Base-by-base conservation (phyloP, 2,329 filamentous ascomycete species). In the Dryadomyces sulphureus region DNA sequence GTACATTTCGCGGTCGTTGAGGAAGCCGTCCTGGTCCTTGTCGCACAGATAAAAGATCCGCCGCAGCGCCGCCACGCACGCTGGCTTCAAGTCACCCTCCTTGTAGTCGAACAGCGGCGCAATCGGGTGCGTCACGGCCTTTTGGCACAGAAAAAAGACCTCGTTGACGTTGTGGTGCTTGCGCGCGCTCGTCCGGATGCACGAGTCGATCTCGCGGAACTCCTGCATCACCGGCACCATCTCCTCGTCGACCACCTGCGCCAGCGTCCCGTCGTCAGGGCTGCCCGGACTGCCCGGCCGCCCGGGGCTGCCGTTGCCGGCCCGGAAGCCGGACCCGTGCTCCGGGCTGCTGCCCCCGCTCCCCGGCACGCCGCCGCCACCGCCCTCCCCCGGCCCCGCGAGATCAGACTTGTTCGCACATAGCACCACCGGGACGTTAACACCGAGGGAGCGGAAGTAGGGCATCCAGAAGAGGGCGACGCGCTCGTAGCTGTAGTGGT, bases 391-490 rank as follows among this genome's bases (percentile, higher is more conserved):
- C 25, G 34, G 40, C 36, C 24, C 25, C 3, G 79, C 77, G 45
- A 95, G 69, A 57, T 98, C 92, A n/a, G 87, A 86, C 64, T 98
- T 98, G 69, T 96, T 96, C 58, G 92, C 88, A 58, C 92, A 96
- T 47, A 98, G 69, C 39, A 98, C 89, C 11, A 98, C 92, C 0
- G 92, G 92, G 20, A 98, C 88, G 60, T 98, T 98, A 59, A 98
- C 92, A n/a, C 92, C 92, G 35, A 98, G 75, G 4, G 89, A 94
- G 50, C 92, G 84, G 59, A 98, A 96, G 64, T 95, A 93, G 11
- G 92, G 92, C 76, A 98, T 84, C 92, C 92, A 98, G 64, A 96
- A 98, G 40, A 98, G 71, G 4, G 90, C 92, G 4, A 98, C 89
- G 34, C 92, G 75, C 61, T 98, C 92, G 67, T 96, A 98, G 72